These are phyloP conservation scores for Kodamaea kaohsiungensis DNA, from an alignment of 805 yeast genomes.

Conservation along the genomic window DNA sequence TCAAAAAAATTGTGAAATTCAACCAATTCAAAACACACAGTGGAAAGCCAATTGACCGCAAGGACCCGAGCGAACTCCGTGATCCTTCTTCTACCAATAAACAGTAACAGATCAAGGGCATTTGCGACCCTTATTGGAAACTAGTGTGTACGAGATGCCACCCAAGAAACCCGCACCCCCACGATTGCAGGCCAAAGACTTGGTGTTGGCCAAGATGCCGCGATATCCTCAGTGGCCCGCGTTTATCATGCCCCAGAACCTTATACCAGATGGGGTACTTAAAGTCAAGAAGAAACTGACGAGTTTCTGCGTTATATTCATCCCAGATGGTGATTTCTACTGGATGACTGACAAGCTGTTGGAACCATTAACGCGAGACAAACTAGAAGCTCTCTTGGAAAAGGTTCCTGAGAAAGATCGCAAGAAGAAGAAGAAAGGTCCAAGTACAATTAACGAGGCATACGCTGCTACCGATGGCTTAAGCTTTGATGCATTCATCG, in stretches of 20 bases:
- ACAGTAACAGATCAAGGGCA: neutral
- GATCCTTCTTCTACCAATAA: neutral
- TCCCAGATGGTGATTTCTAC: constrained; percentile 47
- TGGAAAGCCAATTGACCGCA: neutral
- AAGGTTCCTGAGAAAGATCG: constrained; percentile 28
- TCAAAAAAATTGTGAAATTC: neutral
- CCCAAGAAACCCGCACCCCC: constrained; percentile 22
- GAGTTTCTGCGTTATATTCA: constrained; percentile 43
- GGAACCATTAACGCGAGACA: constrained; percentile 31
- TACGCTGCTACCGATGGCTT: constrained; percentile 38
- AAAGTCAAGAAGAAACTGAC: constrained; percentile 38
- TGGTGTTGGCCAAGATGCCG: constrained; percentile 47
- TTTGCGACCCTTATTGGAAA: neutral
- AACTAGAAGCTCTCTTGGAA: constrained; percentile 28
- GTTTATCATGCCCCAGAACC: constrained; percentile 42
- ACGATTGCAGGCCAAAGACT: constrained; percentile 32
- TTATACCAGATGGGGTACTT: constrained; percentile 37
- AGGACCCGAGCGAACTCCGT: neutral
- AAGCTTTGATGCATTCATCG: constrained; percentile 38
- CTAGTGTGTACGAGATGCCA: constrained; percentile 25
- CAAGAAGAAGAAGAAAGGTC: constrained; percentile 22
- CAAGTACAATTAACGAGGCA: constrained; percentile 38
- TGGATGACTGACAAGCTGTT: constrained; percentile 45
- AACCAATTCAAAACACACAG: neutral
- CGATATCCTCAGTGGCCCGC: constrained; percentile 54